Base-by-base conservation (phyloP, 768 basidiomycete species). In the Kwoniella newhampshirensis region DNA sequence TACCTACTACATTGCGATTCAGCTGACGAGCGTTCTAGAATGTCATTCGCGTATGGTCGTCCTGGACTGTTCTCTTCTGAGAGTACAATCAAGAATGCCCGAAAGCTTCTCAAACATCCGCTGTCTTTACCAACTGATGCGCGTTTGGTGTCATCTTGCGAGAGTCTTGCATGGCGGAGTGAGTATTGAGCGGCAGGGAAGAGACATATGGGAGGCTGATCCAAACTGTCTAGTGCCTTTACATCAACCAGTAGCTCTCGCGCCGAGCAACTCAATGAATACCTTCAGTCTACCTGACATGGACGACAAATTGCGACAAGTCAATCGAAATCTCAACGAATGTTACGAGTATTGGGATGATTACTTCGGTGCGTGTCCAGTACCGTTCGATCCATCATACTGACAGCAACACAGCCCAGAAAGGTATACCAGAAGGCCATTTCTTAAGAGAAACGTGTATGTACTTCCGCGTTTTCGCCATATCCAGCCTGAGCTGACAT, bases 301-400 rank as follows among this genome's bases (percentile, higher is more conserved):
- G 23, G 67, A 72, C 41, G 63, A 57, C n/a, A 64, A 60, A 41
- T 47, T 72, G 17, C 36, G 51, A 18, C 25, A 47, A 17, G 49
- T 48, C 21, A 61, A 68, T 35, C 41, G 55, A 32, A 44, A 46
- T 15, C 46, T 62, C n/a, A 39, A 54, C 8, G 51, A 48, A 13
- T 72, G 70, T 67, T 66, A 48, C 20, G 42, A 46, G 7, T 69
- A 69, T 37, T 72, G 70, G 70, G 66, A 72, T 45, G 25, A 44
- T 3, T 69, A 64, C 23, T 67, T 63, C 35, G 59, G 62, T 61
- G 32, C 18, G 57, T 58, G n/a, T n/a, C n/a, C 20, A 20, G 21
- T 37, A 25, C 20, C 48, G 23, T n/a, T 37, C 3, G 30, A 8
- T 20, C 21, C 20, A 37, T 21, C 12, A 35, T 25, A 37, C n/a